A percentile compares a stretch with the other conserved stretches of the same genome.
phyloP scores from a whole-genome alignment of 371 early-diverging fungal genomes.

The Antonospora locustae region DNA sequence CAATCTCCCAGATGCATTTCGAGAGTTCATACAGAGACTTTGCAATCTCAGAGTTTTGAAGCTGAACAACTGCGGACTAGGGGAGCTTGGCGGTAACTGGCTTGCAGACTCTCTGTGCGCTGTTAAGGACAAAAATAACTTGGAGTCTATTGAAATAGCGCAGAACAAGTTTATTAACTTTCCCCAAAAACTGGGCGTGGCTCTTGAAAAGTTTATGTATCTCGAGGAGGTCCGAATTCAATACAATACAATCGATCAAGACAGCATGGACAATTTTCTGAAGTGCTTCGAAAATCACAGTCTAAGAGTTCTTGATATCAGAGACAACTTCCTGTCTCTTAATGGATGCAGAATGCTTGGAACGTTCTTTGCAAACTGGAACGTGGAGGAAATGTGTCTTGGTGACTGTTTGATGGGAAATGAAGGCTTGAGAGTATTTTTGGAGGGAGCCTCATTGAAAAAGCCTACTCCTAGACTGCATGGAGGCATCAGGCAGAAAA shows the following conservation, averaged over 20 bases:
- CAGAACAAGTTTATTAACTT: conserved; percentile 51
- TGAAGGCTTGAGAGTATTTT: conserved; percentile 43
- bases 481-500: conserved; percentile 13
- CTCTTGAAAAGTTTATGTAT: conserved; percentile 38
- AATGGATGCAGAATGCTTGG: conserved; percentile 44
- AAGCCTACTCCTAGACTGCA: conserved; percentile 15
- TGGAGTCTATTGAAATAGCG: conserved; percentile 48
- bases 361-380: conserved; percentile 26
- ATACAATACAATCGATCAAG: conserved; percentile 51
- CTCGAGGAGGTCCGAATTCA: conserved; percentile 46
- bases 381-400: conserved; percentile 39
- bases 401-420: conserved; percentile 48
- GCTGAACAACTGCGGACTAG: conserved; percentile 55
- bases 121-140: conserved; percentile 37
- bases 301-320: conserved; percentile 49
- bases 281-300: conserved; percentile 9
- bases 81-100: conserved; percentile 44
- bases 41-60: conserved; percentile 38
- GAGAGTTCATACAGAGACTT: conserved; percentile 34
- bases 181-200: conserved; percentile 34
- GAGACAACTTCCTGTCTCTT: conserved; percentile 51
- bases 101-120: conserved; percentile 29
- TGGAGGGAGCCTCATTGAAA: conserved; percentile 19
- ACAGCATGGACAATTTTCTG: conserved; percentile 42
- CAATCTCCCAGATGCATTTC: conserved; percentile 49